Base-by-base conservation (phyloP, 805 yeast species). In the Kuraishia ogatae region DNA sequence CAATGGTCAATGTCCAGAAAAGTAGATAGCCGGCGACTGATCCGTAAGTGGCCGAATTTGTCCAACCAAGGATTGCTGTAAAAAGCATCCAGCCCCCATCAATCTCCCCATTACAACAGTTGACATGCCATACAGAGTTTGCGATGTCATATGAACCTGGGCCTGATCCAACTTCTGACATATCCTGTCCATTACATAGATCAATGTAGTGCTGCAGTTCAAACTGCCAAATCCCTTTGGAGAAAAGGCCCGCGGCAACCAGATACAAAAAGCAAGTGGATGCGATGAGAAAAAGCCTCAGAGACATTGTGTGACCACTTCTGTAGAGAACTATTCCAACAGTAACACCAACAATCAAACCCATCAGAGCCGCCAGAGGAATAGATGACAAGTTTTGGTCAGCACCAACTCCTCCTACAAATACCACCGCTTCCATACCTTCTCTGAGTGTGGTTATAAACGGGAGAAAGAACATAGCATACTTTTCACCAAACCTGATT, bases 391-490 rank as follows among this genome's bases (percentile, higher is more conserved):
- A 72, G 48, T 78, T 73, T 10, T 70, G 58, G 57, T 70, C 68
- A 58, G 90, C 77, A 69, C 96, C 96, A 51, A 94, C 97, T 74
- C 97, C 97, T 54, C 97, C 97, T 56, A 92, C 94, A 65, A 92
- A 92, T 50, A 92, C 96, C 57, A 92, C 92, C 49, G 97, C 97
- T 78, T 92, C 97, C 62, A 92, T 78, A 72, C 99, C 99, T 79
- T 93, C 99, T 82, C 99, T 86, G 60, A 93, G 78, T 60, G 89
- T 86, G 29, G 99, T 93, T 67, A 93, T 78, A 63, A 89, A 88
- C 13, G 99, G 97, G 61, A 93, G 79, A 57, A 93, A 70, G 65
- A 91, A 90, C 94, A 93, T 83, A 57, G 92, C 82, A 69, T 92
- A 92, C 70, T 88, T 89, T 67, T 53, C 48, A 39, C 51, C 29